Evolutionary conservation across 257 asterid species (phyloP).

Genomic region (Scutellaria barbata): DNA sequence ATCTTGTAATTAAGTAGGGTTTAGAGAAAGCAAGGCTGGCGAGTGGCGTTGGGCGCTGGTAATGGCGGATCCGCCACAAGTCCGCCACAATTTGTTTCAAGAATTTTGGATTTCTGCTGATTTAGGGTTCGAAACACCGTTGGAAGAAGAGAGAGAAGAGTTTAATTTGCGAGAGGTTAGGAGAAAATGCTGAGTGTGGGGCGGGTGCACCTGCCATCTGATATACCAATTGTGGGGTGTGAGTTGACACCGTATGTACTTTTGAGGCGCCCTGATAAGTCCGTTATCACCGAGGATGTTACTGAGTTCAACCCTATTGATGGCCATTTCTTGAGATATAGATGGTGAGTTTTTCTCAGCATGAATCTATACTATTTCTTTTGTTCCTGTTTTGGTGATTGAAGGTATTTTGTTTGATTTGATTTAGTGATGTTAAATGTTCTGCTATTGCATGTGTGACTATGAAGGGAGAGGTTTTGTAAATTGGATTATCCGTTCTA

Average conservation of each 20-base stretch:
- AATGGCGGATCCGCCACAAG: conserved; percentile 92
- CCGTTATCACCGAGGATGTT: conserved; percentile 66
- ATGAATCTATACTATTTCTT: not conserved
- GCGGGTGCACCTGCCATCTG: conserved; percentile 94
- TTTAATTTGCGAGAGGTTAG: conserved; percentile 29
- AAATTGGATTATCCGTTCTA: not conserved
- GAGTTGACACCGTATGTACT: conserved; percentile 93
- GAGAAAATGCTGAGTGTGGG: conserved; percentile 85
- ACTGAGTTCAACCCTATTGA: conserved; percentile 69
- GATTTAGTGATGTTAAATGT: conserved; percentile 4
- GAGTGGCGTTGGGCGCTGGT: conserved; percentile 57
- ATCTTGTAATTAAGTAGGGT: conserved; percentile 30
- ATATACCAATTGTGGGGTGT: conserved; percentile 95
- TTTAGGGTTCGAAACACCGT: conserved; percentile 32
- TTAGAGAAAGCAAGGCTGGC: conserved; percentile 66
- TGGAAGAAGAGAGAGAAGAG: conserved; percentile 34
- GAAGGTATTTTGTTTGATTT: not conserved
- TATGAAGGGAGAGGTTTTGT: conserved; percentile 7
- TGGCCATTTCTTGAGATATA: conserved; percentile 73
- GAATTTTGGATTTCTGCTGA: conserved; percentile 36
- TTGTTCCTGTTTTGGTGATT: conserved; percentile 7
- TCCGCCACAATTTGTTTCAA: conserved; percentile 51
- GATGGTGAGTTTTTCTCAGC: conserved; percentile 60
- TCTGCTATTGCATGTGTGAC: conserved; percentile 23
- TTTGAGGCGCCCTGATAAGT: conserved; percentile 61